phyloP scores from a whole-genome alignment of 768 basidiomycete species.

The Clitopilus hobsonii region DNA sequence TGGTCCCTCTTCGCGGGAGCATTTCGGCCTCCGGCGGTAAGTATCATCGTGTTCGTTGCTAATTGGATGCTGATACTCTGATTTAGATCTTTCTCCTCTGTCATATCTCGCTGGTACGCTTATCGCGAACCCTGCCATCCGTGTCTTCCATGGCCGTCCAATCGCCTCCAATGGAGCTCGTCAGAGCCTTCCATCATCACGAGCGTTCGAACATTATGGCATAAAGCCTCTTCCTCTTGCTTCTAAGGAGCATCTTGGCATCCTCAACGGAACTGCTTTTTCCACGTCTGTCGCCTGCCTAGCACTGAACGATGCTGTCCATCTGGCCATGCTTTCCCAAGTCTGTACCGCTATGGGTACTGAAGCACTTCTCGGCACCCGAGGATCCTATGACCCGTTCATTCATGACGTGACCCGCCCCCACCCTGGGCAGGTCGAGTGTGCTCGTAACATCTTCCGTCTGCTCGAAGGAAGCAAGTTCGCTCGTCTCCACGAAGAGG shows the following conservation, averaged over 20 bases:
- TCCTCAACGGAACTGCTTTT: constrained; percentile 1
- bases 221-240: constrained; percentile 2
- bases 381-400: constrained; percentile 2
- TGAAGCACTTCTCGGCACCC: neutral
- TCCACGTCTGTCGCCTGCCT: constrained; percentile 1
- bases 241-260: constrained; percentile 1
- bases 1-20: constrained; percentile 78
- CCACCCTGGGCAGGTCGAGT: constrained; percentile 29
- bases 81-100: constrained; percentile 42
- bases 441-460: constrained; percentile 55
- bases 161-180: neutral
- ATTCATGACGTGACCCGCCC: neutral
- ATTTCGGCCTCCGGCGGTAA: constrained; percentile 76
- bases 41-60: constrained; percentile 5
- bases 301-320: neutral
- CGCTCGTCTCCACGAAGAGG: constrained; percentile 55
- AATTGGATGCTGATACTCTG: neutral
- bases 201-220: neutral
- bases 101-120: constrained; percentile 62
- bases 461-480: constrained; percentile 60
- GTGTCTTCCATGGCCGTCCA: constrained; percentile 7
- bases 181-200: neutral
- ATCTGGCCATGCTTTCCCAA: neutral
- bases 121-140: constrained; percentile 23
- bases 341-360: constrained; percentile 1